Evolutionary conservation across 148 eudicot genomes (phyloP).

Genomic region (Heliamphora exappendiculata): DNA sequence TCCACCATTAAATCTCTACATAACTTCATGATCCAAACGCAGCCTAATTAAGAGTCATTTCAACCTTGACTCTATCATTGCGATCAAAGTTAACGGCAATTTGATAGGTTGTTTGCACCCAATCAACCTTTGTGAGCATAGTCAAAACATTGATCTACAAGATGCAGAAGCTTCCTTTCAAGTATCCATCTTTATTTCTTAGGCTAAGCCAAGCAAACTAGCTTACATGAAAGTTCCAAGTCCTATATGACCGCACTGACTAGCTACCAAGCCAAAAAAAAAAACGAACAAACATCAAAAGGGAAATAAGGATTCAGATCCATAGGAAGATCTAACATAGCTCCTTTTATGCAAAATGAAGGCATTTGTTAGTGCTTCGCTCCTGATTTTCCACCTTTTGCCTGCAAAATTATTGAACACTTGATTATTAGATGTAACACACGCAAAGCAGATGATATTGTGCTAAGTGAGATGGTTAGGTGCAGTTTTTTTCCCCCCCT

Average conservation of each 20-base stretch:
- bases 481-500: too few species aligned
- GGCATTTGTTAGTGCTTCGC: constrained; percentile 10
- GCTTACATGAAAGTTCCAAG: neutral
- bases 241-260: neutral
- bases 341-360: neutral
- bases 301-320: neutral
- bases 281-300: neutral
- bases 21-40: too few species aligned
- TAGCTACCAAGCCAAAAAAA: neutral
- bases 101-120: too few species aligned
- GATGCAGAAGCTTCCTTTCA: neutral
- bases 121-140: too few species aligned
- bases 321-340: neutral
- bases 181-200: neutral
- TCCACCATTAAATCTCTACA: too few species aligned
- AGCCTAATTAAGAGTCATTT: too few species aligned
- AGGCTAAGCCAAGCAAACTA: neutral
- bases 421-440: neutral
- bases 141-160: too few species aligned
- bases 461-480: too few species aligned
- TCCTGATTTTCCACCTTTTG: constrained; percentile 11
- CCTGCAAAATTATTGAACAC: constrained; percentile 1
- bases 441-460: too few species aligned
- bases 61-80: too few species aligned
- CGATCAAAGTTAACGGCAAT: too few species aligned